Evolutionary conservation across 768 basidiomycete species (phyloP).

Genomic region (Phaffia tasmanica): DNA sequence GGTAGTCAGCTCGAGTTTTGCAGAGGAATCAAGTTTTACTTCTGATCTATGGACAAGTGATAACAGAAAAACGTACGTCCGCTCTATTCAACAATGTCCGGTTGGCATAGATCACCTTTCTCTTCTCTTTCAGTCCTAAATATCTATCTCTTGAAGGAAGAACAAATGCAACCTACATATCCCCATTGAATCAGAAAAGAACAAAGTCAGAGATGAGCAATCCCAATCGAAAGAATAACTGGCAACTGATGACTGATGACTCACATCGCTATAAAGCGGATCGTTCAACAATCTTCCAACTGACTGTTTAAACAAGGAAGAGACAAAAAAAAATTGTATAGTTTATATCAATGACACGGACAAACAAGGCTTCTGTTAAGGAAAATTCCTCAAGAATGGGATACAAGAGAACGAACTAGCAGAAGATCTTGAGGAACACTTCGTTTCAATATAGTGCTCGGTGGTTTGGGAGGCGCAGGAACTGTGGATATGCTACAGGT

Average conservation of each 20-base stretch:
- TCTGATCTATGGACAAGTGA: too few relatives aligned
- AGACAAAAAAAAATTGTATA: too few relatives aligned
- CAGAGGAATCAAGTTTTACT: neutral
- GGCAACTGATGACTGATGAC: neutral
- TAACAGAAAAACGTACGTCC: neutral
- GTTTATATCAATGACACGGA: too few relatives aligned
- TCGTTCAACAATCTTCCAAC: conserved; percentile 15
- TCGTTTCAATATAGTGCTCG: too few relatives aligned
- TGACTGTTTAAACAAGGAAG: neutral
- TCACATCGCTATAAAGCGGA: conserved; percentile 13
- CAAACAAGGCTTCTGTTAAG: too few relatives aligned
- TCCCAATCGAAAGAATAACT: neutral
- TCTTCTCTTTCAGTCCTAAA: neutral
- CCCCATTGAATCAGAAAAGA: neutral
- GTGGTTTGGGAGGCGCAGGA: too few relatives aligned
- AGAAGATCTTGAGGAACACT: too few relatives aligned
- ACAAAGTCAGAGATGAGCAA: neutral
- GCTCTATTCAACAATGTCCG: conserved; percentile 11
- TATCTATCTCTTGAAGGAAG: neutral
- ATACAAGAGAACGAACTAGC: too few relatives aligned
- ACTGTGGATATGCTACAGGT: too few relatives aligned
- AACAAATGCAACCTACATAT: conserved; percentile 16
- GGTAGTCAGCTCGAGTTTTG: neutral
- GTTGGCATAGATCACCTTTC: conserved; percentile 15
- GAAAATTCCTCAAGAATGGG: too few relatives aligned